phyloP scores from a whole-genome alignment of 169 alveolate genomes.

The Eimeria acervulina region DNA sequence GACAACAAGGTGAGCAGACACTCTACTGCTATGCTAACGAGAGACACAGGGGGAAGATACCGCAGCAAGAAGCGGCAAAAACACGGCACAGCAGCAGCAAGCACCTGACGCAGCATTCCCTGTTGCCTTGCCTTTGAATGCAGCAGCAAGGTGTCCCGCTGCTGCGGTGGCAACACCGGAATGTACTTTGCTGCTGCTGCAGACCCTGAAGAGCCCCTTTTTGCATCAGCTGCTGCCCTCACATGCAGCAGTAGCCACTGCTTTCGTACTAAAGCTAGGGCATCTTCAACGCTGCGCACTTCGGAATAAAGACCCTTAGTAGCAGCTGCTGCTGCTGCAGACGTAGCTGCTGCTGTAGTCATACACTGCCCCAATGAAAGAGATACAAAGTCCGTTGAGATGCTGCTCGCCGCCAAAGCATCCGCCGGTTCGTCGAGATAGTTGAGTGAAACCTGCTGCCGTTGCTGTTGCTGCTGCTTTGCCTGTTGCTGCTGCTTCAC shows the following conservation, averaged over 20 bases:
- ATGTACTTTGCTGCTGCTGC: neutral
- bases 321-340: slow-evolving; percentile 28
- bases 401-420: neutral
- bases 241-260: slow-evolving; percentile 53
- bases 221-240: neutral
- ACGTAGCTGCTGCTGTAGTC: slow-evolving; percentile 21
- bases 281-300: slow-evolving; percentile 49
- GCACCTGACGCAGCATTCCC: slow-evolving; percentile 35
- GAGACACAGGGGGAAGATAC: slow-evolving; percentile 36
- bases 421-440: neutral
- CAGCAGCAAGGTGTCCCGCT: slow-evolving; percentile 3
- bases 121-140: neutral
- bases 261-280: slow-evolving; percentile 41
- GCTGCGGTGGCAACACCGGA: slow-evolving; percentile 48
- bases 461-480: neutral
- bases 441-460: neutral
- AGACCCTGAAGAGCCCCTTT: neutral
- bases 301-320: slow-evolving; percentile 15
- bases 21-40: neutral
- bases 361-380: slow-evolving; percentile 17
- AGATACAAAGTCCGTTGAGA: neutral
- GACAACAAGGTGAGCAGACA: slow-evolving; percentile 33
- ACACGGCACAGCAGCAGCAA: slow-evolving; percentile 47
- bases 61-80: slow-evolving; percentile 61
- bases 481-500: slow-evolving; percentile 32